Conservation (phyloP, 2,329 filamentous ascomycete species). For the Boeremia exigua region DNA sequence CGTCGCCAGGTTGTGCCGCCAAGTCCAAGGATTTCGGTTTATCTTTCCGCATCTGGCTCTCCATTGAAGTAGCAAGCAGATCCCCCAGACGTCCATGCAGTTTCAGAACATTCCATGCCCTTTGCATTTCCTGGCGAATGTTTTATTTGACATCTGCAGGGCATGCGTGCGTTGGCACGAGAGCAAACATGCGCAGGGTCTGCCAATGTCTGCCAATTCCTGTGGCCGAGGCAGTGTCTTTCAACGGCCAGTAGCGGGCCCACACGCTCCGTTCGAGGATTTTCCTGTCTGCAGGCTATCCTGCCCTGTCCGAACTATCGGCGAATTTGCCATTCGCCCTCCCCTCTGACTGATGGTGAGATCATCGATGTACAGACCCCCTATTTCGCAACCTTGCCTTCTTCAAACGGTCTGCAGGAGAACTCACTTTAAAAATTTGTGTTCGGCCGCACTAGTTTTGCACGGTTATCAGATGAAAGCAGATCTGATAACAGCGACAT, state of each 20-base stretch:
- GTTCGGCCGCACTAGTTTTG: background rate
- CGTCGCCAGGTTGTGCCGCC: background rate
- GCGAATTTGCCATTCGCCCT: background rate
- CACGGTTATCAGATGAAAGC: conserved; percentile 10
- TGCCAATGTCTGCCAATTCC: conserved; percentile 3
- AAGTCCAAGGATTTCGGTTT: background rate
- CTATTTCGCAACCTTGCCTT: background rate
- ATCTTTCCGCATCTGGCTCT: conserved; percentile 1
- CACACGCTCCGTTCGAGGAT: background rate
- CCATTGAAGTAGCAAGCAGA: background rate
- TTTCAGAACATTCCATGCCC: background rate
- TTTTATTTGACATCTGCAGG: background rate
- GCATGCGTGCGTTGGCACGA: background rate
- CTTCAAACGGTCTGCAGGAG: background rate
- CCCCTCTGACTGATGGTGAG: background rate
- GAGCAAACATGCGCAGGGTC: background rate
- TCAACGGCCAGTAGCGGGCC: conserved; percentile 15
- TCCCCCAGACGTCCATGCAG: background rate
- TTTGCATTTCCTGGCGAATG: background rate
- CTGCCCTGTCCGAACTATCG: background rate
- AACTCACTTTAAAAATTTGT: no score
- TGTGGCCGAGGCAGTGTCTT: background rate
- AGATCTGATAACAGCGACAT: conserved; percentile 17
- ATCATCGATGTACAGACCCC: background rate
- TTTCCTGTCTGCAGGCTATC: background rate